Conservation (phyloP, 768 basidiomycete genomes). For the Suillus occidentalis region DNA sequence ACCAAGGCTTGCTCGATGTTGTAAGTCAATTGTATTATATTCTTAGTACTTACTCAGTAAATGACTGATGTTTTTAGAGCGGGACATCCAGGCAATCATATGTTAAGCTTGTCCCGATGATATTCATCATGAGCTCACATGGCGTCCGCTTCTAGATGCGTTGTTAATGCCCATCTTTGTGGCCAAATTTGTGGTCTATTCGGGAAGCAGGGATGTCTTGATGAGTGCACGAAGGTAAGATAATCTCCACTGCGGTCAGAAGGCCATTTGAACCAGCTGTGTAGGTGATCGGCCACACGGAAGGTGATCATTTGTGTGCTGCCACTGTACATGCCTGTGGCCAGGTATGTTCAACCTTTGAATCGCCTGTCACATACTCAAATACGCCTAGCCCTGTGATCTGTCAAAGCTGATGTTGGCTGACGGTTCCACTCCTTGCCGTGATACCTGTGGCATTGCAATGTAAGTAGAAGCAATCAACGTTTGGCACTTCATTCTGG, state of each 20-base stretch:
- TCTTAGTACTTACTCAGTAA: neutral
- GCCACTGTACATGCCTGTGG: conserved; percentile 56
- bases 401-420: conserved; percentile 31
- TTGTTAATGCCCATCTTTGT: conserved; percentile 50
- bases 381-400: conserved; percentile 39
- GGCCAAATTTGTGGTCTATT: conserved; percentile 48
- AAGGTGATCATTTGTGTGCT: conserved; percentile 52
- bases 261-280: neutral
- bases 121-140: neutral
- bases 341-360: conserved; percentile 32
- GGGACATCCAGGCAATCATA: conserved; percentile 55
- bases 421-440: conserved; percentile 39
- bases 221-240: conserved; percentile 50
- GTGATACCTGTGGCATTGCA: conserved; percentile 41
- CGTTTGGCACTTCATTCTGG: neutral
- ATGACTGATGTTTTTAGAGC: conserved; percentile 38
- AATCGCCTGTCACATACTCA: neutral
- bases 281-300: conserved; percentile 48
- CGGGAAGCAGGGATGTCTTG: conserved; percentile 51
- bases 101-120: conserved; percentile 33
- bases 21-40: conserved; percentile 33
- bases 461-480: conserved; percentile 31
- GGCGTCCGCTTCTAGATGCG: conserved; percentile 40
- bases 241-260: neutral
- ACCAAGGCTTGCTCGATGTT: conserved; percentile 43